Evolutionary conservation across 2,329 filamentous ascomycete genomes (phyloP).

Genomic region (Capronia americana): DNA sequence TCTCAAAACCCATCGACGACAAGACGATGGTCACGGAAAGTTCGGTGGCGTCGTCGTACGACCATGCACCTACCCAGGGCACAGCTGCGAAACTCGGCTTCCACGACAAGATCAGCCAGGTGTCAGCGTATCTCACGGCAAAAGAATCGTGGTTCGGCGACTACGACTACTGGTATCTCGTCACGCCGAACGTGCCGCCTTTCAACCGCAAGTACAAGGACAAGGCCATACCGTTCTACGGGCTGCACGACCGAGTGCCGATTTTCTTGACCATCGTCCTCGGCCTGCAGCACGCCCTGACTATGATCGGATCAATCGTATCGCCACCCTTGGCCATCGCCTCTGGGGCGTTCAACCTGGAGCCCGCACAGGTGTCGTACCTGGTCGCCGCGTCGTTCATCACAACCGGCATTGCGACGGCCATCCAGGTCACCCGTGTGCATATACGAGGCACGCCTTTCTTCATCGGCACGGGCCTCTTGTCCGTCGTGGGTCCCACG

Average conservation of each 20-base stretch:
- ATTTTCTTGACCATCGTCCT: slow-evolving; percentile 75
- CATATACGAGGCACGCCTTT: slow-evolving; percentile 76
- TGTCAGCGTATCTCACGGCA: slow-evolving; percentile 39
- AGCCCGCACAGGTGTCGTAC: slow-evolving; percentile 69
- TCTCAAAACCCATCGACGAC: slow-evolving; percentile 15
- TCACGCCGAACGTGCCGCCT: slow-evolving; percentile 61
- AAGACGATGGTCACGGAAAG: slow-evolving; percentile 22
- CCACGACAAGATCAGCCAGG: slow-evolving; percentile 27
- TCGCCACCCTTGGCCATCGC: slow-evolving; percentile 78
- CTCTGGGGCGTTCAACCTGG: slow-evolving; percentile 67
- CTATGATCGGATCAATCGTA: slow-evolving; percentile 78
- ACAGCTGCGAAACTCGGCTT: slow-evolving; percentile 21
- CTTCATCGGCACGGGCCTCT: slow-evolving; percentile 77
- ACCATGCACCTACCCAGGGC: not conserved
- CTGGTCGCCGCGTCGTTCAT: slow-evolving; percentile 80
- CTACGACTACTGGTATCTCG: slow-evolving; percentile 63
- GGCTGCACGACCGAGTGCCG: slow-evolving; percentile 79
- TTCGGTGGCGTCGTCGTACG: slow-evolving; percentile 15
- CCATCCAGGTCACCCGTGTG: slow-evolving; percentile 78
- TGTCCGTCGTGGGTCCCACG: slow-evolving; percentile 79
- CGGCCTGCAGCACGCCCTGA: slow-evolving; percentile 78
- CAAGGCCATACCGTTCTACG: slow-evolving; percentile 77
- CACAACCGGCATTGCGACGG: slow-evolving; percentile 75
- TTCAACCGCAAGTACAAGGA: slow-evolving; percentile 54
- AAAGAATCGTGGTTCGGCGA: slow-evolving; percentile 57